phyloP scores from a whole-genome alignment of 169 alveolate species.

The Cryptosporidium parvum region DNA sequence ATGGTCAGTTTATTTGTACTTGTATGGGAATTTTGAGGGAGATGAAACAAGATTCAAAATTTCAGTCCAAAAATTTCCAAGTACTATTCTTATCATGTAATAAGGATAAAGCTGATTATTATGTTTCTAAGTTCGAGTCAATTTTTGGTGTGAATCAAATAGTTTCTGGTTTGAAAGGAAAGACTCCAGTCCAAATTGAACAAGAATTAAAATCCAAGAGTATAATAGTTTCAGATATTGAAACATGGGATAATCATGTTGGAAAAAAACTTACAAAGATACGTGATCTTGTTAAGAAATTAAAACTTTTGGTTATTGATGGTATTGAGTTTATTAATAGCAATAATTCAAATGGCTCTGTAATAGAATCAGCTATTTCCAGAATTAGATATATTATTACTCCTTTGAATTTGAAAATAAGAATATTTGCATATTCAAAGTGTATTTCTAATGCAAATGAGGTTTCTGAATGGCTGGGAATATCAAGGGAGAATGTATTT shows the following conservation, averaged over 20 bases:
- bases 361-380: constrained; percentile 55
- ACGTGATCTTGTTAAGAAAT: constrained; percentile 1
- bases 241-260: constrained; percentile 52
- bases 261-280: constrained; percentile 33
- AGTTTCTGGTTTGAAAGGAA: constrained; percentile 10
- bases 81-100: constrained; percentile 40
- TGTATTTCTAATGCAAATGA: constrained; percentile 67
- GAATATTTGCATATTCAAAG: constrained; percentile 63
- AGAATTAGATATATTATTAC: constrained; percentile 60
- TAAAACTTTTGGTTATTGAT: constrained; percentile 44
- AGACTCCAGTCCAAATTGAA: not conserved
- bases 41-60: not conserved
- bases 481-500: constrained; percentile 38
- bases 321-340: constrained; percentile 17
- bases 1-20: constrained; percentile 70
- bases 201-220: not conserved
- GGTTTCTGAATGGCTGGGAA: constrained; percentile 72
- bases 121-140: not conserved
- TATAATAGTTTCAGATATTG: constrained; percentile 40
- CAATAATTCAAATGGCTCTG: not conserved
- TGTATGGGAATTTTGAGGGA: constrained; percentile 62
- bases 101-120: constrained; percentile 19
- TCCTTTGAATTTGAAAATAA: constrained; percentile 39
- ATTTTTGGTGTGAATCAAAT: constrained; percentile 27
- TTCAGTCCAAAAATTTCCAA: constrained; percentile 8